Base-by-base conservation (phyloP, 805 yeast species). In the Candida ortonii region DNA sequence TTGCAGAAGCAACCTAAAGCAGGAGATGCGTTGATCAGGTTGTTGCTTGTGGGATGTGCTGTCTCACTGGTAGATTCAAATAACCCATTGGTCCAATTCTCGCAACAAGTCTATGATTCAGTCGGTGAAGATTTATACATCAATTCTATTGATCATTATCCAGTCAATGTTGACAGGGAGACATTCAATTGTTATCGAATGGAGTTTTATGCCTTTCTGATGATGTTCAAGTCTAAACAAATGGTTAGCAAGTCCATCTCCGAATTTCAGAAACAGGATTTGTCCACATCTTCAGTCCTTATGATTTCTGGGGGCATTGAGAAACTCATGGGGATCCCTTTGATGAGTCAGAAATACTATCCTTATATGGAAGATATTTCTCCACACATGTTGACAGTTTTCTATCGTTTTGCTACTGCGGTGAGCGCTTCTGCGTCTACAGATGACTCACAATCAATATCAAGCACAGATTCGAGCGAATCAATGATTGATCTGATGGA, bases 31-130 rank as follows among this genome's bases (percentile, higher is more conserved):
- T 34, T 67, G 30, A 52, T 58, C 5, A 50, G 47, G 7, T 42
- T 65, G n/a, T 41, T 65, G 22, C 37, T 51, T 17, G 51, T 62
- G 20, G 67, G 68, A 6, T 47, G 62, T 12, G 52, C 62, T 0
- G 35, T 63, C 10, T 47, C 48, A 20, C 13, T 43, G 1, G 24
- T 42, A 14, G 55, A 56, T 12, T 52, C 58, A 18, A 25, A 43
- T 3, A 50, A 59, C 40, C 40, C 56, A 2, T 28, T 62, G 13
- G 61, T 55, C 1, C 46, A 46, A 22, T 66, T 57, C 38, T 36
- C 65, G 2, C 30, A 34, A 13, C 37, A 41, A 10, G 37, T 52
- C 24, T 57, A 47, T 25, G 42, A 38, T 7, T 51, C 46, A 14
- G 25, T 60, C 5, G 39, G 54, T 11, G 39, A 44, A 9, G 58